These are phyloP conservation scores for Apiotrichum montevideense DNA, from an alignment of 1,284 basidiomycete genomes.

Conservation along the genomic window DNA sequence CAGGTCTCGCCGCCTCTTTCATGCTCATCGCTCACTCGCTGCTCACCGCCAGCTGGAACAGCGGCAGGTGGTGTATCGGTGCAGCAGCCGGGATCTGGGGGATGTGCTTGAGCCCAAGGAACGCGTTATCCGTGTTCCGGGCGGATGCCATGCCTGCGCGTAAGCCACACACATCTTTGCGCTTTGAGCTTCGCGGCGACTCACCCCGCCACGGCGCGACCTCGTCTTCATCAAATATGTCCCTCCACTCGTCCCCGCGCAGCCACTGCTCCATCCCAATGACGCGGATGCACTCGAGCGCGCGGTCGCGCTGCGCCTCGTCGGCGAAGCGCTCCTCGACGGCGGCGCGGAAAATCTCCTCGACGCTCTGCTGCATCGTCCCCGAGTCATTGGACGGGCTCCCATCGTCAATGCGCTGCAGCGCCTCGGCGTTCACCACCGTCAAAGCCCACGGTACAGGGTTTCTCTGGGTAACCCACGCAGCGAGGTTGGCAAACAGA, in stretches of 20 bases:
- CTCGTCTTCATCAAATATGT: conserved; percentile 7
- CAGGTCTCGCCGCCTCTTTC: too few relatives aligned
- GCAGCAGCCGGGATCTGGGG: not conserved
- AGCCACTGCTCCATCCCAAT: conserved; percentile 15
- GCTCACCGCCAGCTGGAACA: not conserved
- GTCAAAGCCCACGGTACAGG: not conserved
- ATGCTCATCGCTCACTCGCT: too few relatives aligned
- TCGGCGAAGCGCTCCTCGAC: not conserved
- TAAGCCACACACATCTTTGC: not conserved
- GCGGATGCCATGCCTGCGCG: too few relatives aligned
- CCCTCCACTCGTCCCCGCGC: not conserved
- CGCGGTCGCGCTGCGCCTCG: not conserved
- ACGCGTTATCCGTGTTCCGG: too few relatives aligned
- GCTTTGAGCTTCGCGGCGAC: not conserved
- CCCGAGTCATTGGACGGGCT: not conserved
- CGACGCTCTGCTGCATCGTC: not conserved
- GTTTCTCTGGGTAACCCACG: not conserved
- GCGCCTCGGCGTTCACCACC: conserved; percentile 6
- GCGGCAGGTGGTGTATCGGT: not conserved
- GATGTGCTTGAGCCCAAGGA: too few relatives aligned
- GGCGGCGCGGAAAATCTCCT: not conserved
- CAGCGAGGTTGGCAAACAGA: not conserved
- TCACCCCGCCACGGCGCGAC: conserved; percentile 1
- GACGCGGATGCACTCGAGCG: conserved; percentile 10
- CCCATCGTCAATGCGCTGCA: not conserved